A percentile compares a stretch with the other conserved stretches of the same genome.
phyloP scores from a whole-genome alignment of 148 eudicot genomes.

The Vaccinium macrocarpon region DNA sequence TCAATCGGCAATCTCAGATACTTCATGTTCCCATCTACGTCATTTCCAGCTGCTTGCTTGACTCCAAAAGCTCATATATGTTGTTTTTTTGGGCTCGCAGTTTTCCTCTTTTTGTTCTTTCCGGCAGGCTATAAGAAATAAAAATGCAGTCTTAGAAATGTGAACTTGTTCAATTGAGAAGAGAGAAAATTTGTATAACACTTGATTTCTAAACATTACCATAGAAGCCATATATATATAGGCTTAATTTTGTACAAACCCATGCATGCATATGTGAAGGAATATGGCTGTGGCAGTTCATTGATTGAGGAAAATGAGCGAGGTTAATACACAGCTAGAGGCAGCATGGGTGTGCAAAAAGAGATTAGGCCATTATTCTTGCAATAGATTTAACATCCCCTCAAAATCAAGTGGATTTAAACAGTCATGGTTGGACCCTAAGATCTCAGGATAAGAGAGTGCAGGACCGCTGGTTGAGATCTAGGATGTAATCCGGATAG shows the following conservation, averaged over 20 bases:
- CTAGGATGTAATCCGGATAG: too few relatives aligned
- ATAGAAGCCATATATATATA: too few relatives aligned
- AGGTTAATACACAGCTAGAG: background rate
- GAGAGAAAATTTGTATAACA: background rate
- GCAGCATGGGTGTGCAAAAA: background rate
- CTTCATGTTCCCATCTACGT: background rate
- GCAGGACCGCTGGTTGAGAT: too few relatives aligned
- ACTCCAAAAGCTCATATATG: background rate
- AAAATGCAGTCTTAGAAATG: background rate
- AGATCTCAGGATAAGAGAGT: too few relatives aligned
- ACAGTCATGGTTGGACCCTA: too few relatives aligned
- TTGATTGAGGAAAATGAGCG: background rate
- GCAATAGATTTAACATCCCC: background rate
- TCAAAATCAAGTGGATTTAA: background rate
- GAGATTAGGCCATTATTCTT: background rate
- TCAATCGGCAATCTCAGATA: background rate
- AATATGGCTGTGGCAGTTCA: background rate
- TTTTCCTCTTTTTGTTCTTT: slow-evolving; percentile 4
- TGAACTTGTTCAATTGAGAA: background rate
- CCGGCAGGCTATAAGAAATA: background rate
- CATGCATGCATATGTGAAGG: background rate
- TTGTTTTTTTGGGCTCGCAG: background rate
- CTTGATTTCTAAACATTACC: background rate
- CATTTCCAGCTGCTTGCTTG: background rate
- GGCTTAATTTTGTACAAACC: background rate